Percentiles rank a stretch among this genome's conserved stretches.
These are phyloP conservation scores for Ilex paraguariensis DNA, from an alignment of 305 asterid species.

Conservation along the genomic window DNA sequence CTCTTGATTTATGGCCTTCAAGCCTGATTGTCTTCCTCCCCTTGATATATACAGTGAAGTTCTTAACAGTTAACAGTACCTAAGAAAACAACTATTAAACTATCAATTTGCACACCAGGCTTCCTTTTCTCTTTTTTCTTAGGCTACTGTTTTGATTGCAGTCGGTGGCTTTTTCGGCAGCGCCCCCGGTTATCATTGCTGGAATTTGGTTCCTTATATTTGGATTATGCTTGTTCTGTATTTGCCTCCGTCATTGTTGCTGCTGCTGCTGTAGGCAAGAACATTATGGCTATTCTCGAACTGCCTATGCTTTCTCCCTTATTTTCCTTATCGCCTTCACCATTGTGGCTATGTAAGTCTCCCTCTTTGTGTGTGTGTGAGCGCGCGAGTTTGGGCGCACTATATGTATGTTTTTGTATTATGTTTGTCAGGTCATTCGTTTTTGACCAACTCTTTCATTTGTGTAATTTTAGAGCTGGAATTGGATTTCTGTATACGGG, in stretches of 20 bases:
- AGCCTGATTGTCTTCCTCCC: too few relatives aligned
- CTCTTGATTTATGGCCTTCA: too few relatives aligned
- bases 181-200: conserved; percentile 18
- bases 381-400: too few relatives aligned
- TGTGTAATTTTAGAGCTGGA: conserved; percentile 17
- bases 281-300: conserved; percentile 22
- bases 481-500: conserved; percentile 11
- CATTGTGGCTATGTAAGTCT: conserved; percentile 22
- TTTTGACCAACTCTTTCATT: neutral
- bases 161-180: conserved; percentile 26
- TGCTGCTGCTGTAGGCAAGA: conserved; percentile 21
- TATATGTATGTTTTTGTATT: too few relatives aligned
- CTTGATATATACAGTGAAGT: too few relatives aligned
- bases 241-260: conserved; percentile 15
- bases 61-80: too few relatives aligned
- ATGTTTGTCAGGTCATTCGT: too few relatives aligned
- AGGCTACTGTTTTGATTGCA: conserved; percentile 11
- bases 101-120: too few relatives aligned
- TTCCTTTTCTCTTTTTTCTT: neutral
- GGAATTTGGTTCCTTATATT: conserved; percentile 23
- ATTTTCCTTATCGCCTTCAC: conserved; percentile 22
- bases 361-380: neutral
- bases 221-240: conserved; percentile 23
- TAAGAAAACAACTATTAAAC: too few relatives aligned
- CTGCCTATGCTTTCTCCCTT: conserved; percentile 19